Conservation (phyloP, 139 green algal genomes). For the Closterium sp. region DNA sequence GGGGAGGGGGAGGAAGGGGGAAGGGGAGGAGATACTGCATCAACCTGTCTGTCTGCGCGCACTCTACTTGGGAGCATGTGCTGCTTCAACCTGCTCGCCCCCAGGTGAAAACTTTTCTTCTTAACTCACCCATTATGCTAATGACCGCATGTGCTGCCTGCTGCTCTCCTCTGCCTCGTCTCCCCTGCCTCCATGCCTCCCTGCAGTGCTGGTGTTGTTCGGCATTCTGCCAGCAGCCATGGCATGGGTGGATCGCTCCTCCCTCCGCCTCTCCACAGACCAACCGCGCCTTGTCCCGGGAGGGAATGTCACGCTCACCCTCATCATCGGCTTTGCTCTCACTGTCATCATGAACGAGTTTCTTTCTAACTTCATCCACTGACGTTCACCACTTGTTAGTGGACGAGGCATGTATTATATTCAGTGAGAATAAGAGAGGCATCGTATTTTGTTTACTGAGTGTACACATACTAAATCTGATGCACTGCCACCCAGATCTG, state of each 20-base stretch:
- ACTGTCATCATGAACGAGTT: slow-evolving; percentile 6
- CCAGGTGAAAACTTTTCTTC: too few species aligned
- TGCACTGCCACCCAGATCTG: too few species aligned
- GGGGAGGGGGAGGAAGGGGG: not conserved
- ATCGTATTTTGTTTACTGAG: too few species aligned
- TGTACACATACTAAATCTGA: too few species aligned
- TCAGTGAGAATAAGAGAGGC: too few species aligned
- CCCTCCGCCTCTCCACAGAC: not conserved
- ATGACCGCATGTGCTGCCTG: too few species aligned
- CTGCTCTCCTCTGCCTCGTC: not conserved
- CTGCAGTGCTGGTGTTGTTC: slow-evolving; percentile 36
- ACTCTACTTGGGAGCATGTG: too few species aligned
- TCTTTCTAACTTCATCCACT: not conserved
- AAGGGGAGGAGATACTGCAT: too few species aligned
- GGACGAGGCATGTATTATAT: too few species aligned
- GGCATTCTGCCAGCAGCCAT: slow-evolving; percentile 39
- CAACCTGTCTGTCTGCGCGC: too few species aligned
- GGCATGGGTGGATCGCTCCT: slow-evolving; percentile 27
- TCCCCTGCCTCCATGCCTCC: not conserved
- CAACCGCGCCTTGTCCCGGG: slow-evolving; percentile 27
- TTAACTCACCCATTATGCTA: too few species aligned
- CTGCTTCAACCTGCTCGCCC: too few species aligned
- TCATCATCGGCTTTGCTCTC: slow-evolving; percentile 23
- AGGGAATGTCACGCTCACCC: slow-evolving; percentile 12
- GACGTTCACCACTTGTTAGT: not conserved